Evolutionary conservation across 345 rosid genomes (phyloP), one percentile per base, ranked within the genome.

Genomic region (Raphanus sativus): DNA sequence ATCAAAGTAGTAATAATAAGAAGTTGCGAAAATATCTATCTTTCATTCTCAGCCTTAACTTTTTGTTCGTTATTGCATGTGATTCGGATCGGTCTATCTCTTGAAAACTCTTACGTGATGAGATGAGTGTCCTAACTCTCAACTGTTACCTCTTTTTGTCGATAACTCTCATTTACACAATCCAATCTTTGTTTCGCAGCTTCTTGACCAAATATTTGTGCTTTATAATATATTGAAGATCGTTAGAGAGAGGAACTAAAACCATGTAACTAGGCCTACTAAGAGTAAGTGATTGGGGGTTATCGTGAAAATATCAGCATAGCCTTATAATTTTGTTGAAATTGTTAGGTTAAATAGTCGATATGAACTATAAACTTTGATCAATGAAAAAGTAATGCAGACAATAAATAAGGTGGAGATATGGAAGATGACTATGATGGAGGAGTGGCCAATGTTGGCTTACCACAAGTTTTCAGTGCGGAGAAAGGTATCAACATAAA

Each of bases 351-450:
- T 33, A 34, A 78, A 66, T 55, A 70, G 75, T 77, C 48, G 52
- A 62, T 16, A 45, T 63, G 66, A 70, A 70, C 34, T 63, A 77
- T 16, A 55, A 68, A 48, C 29, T 69, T 76, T 26, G 63, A 32
- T 69, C n/a, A 61, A 10, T 45, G n/a, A 8, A 7, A 34, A 17
- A 62, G 8, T 8, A 55, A 62, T 5, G 67, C 4, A 77, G 30
- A 26, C n/a, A 70, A 56, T 40, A 10, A 24, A 15, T 8, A 10
- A 67, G 59, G 63, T 33, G 6, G 65, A 67, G 48, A 50, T 52
- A 66, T 78, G 81, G 81, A 72, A 78, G 81, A 78, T 78, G 81
- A 73, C 81, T 24, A 56, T 55, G 66, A 77, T 71, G 76, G 33
- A 61, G 59, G 73, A 28, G 77, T 72, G 81, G 81, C 59, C 45